Evolutionary conservation across 225 moss, liverwort and hornwort species (phyloP), one percentile per base, ranked within the genome.

Genomic region (Bryum argenteum): DNA sequence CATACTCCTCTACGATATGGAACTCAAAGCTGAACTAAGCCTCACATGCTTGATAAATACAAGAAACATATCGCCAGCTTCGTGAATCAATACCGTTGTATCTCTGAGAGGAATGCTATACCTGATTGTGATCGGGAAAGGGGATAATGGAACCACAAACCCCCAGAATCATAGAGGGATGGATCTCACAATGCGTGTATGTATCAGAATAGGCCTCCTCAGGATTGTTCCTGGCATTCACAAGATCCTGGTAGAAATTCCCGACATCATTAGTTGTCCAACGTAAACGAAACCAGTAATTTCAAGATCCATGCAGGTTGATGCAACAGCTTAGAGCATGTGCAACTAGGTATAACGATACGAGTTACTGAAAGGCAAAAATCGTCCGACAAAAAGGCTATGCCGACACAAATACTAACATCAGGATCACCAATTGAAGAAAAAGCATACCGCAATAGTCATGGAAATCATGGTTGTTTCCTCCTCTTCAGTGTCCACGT

Each of bases 401-500:
- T 26, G 4, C 26, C 18, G 28, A 64, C 57, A 37, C 11, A 75
- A 38, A 44, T 51, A 75, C 44, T 26, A 45, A 78, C 3, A 28
- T 47, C 55, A 67, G 12, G 58, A 69, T 51, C 76, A 61, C 61
- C n/a, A 48, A 23, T 20, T 20, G 33, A 33, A 28, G 65, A 55
- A 42, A 54, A 61, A 71, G 11, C 54, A 58, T 84, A 91, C 91
- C 70, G 94, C 91, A 82, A 98, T 98, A 58, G 98, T 94, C 98
- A 98, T 98, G 19, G 98, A 94, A 52, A 98, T 94, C 98, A 98
- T 98, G 58, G 98, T 98, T 8, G 98, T 98, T 73, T 98, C 98
- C 76, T 98, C 98, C 76, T 98, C 98, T 77, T 98, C 98, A 33
- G 98, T 98, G 63, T 98, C 98, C 40, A 98, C 98, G 58, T 98